Base-by-base conservation (phyloP, 106 monocot genomes). In the Triglochin maritima region DNA sequence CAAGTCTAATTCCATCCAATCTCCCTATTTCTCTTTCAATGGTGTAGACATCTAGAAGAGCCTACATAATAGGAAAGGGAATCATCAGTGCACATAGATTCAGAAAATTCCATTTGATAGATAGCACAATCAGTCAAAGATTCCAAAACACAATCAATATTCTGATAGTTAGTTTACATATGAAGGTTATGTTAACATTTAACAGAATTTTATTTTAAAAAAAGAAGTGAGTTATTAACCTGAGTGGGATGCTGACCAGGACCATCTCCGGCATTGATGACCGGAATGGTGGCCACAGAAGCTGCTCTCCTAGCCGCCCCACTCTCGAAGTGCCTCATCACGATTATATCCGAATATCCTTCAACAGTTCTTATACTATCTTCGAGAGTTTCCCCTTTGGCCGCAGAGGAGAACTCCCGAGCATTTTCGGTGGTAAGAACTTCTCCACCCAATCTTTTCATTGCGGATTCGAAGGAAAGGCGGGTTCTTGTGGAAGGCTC, bases 331-430 rank as follows among this genome's bases (percentile, higher is more conserved):
- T 98, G 98, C 47, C 98, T 82, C 72, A 98, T 69, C 47, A 98
- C 92, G 66, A 98, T 98, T 68, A 98, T 92, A 80, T 98, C 98
- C 46, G 88, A 72, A 56, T 98, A 98, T 10, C 92, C 92, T 77
- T 98, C 98, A n/a, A 98, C 88, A 9, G 92, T 98, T 75, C 98
- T 98, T 74, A 98, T 98, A 12, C 88, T 96, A 59, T 98, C 98
- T 89, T 98, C 92, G 60, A 98, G 92, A 10, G 98, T 98, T 81
- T 98, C 98, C 60, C 98, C 98, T 77, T 98, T 98, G 4, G 98
- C 91, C 3, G 98, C 98, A 2, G 98, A 98, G 62, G 98, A 98
- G 69, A 98, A 98, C 71, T 98, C 98, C 46, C 88, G 70, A 4
- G 98, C 98, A 76, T 98, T 98, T 69, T 98, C 98, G 8, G 98